These are phyloP conservation scores for Plasmodium cynomolgi DNA, from an alignment of 169 alveolate genomes.

Conservation along the genomic window DNA sequence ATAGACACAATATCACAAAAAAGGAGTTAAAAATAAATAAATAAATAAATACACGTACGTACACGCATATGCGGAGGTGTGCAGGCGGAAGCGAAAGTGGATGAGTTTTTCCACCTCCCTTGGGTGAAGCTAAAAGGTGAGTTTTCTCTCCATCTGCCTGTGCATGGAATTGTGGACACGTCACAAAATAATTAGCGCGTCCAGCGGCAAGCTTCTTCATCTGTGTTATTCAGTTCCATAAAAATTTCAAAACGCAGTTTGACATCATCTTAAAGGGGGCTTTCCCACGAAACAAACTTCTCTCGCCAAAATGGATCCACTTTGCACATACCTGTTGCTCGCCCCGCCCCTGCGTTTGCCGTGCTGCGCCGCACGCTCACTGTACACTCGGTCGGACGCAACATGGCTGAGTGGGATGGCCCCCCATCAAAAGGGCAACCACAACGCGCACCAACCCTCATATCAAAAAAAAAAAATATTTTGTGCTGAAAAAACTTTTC, in stretches of 20 bases:
- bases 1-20: slow-evolving; percentile 2
- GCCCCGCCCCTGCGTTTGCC: not conserved
- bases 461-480: too few relatives aligned
- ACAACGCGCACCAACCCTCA: not conserved
- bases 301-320: not conserved
- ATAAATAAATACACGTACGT: not conserved
- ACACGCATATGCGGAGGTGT: not conserved
- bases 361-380: not conserved
- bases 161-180: not conserved
- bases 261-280: not conserved
- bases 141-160: not conserved
- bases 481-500: not conserved
- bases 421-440: not conserved
- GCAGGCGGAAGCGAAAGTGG: not conserved
- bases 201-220: not conserved
- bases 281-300: not conserved
- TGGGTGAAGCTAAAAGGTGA: not conserved
- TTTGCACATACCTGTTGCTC: not conserved
- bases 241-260: not conserved
- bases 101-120: not conserved
- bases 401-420: not conserved
- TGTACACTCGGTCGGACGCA: not conserved
- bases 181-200: not conserved
- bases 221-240: not conserved
- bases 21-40: not conserved